Evolutionary conservation across 2,329 filamentous ascomycete species (phyloP).

Genomic region (Exserohilum turcica): DNA sequence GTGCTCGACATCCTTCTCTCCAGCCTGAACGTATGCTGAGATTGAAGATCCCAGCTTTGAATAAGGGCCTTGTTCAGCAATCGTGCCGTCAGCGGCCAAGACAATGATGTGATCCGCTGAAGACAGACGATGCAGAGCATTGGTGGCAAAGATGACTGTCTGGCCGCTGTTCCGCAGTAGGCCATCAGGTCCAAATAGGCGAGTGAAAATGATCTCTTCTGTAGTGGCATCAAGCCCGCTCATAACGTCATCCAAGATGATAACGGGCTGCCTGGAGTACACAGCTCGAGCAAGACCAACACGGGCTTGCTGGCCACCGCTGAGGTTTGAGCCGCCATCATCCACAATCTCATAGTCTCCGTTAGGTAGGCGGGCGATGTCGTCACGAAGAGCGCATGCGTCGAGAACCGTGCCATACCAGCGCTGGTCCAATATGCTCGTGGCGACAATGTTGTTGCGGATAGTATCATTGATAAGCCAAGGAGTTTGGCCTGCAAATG

Average conservation of each 20-base stretch:
- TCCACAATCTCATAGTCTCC: slow-evolving; percentile 44
- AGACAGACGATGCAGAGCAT: slow-evolving; percentile 28
- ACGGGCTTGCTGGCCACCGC: slow-evolving; percentile 56
- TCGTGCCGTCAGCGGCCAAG: slow-evolving; percentile 36
- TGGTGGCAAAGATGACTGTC: slow-evolving; percentile 22
- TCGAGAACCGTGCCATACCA: slow-evolving; percentile 1
- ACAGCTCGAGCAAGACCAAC: slow-evolving; percentile 56
- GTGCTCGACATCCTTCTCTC: slow-evolving; percentile 4
- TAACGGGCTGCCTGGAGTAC: slow-evolving; percentile 50
- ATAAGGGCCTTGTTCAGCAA: slow-evolving; percentile 46
- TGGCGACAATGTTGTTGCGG: neutral
- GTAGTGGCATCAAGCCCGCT: slow-evolving; percentile 54
- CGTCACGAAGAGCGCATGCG: neutral
- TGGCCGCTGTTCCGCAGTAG: slow-evolving; percentile 44
- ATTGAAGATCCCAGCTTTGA: slow-evolving; percentile 20
- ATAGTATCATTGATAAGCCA: slow-evolving; percentile 2
- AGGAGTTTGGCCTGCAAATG: neutral
- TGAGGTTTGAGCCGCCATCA: slow-evolving; percentile 54
- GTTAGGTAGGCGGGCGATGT: neutral
- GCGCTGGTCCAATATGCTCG: neutral
- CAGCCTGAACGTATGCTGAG: neutral
- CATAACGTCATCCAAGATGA: slow-evolving; percentile 56
- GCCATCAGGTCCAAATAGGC: slow-evolving; percentile 49
- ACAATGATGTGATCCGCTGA: slow-evolving; percentile 51
- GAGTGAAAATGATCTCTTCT: slow-evolving; percentile 52